Base-by-base conservation (phyloP, 2,329 filamentous ascomycete species). In the Diaporthe aspalathi region DNA sequence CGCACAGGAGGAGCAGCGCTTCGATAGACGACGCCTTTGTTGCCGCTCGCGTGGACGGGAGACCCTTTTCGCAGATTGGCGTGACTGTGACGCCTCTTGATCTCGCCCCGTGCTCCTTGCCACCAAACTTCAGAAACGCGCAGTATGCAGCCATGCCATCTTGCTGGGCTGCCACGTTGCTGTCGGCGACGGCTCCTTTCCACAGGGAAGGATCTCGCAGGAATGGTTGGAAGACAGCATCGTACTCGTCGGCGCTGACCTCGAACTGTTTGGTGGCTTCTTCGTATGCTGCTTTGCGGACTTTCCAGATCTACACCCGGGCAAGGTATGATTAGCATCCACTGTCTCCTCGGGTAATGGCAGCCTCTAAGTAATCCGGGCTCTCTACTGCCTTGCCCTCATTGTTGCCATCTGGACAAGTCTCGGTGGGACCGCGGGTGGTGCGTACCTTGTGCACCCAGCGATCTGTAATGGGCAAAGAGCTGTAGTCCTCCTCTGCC, bases 141-240 rank as follows among this genome's bases (percentile, higher is more conserved):
- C 94, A 97, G 77, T 97, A 89, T 47, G 95, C 93, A 60, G 89
- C 91, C 60, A 99, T 89, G 73, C 93, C 96, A 76, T 99, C 97
- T 83, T 97, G 92, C 81, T 99, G 96, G 43, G 97, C 96, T 22
- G 95, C 96, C 71, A 99, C 96, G 78, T 99, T 99, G 68, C 95
- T 96, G 82, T 99, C 96, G 76, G 91, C 91, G 8, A 96, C 95
- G 1, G 95, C 96, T 45, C 91, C 92, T 81, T 98, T 98, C 95
- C 94, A 98, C 73, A 99, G 81, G 74, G 90, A 85, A 0, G 94
- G 87, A 76, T 99, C 96, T 79, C 93, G 90, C 73, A 96, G 83
- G 78, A 98, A 99, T 1, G 95, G 94, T 76, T 91, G 89, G 77
- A 99, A 98, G 45, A 91, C 91, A 16, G 94, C 91, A 79, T 97